These are phyloP conservation scores for Peronospora belbahrii DNA, from an alignment of 352 stramenopile genomes.

Conservation along the genomic window DNA sequence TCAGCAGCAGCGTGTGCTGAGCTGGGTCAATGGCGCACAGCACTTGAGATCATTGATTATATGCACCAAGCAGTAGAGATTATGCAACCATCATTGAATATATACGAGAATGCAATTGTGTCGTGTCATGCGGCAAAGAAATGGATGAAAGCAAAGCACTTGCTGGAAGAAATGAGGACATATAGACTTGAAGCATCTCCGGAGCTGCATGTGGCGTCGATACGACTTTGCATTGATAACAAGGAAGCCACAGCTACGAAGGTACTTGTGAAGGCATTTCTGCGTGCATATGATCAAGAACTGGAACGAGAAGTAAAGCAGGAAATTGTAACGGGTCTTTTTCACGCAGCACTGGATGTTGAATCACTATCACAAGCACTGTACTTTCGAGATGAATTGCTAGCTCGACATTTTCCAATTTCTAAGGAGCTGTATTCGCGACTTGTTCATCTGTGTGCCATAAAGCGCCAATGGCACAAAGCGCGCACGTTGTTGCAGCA, in stretches of 20 bases:
- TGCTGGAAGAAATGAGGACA: conserved; percentile 53
- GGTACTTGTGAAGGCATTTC: conserved; percentile 36
- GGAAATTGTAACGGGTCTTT: conserved; percentile 33
- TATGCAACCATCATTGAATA: conserved; percentile 56
- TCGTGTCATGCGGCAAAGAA: conserved; percentile 45
- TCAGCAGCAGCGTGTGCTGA: conserved; percentile 46
- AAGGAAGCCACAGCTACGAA: conserved; percentile 49
- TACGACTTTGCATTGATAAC: conserved; percentile 41
- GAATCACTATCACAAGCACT: conserved; percentile 44
- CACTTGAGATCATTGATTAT: conserved; percentile 53
- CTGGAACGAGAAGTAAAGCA: conserved; percentile 30
- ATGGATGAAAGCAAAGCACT: conserved; percentile 64
- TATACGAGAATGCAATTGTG: conserved; percentile 67
- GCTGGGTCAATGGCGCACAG: conserved; percentile 44
- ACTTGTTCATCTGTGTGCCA: conserved; percentile 41
- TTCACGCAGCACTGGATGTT: conserved; percentile 33
- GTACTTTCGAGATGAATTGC: conserved; percentile 51
- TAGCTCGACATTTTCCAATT: conserved; percentile 22
- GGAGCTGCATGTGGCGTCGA: conserved; percentile 41
- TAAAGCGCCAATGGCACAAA: conserved; percentile 47
- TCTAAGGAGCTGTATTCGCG: conserved; percentile 32
- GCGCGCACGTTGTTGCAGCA: conserved; percentile 44
- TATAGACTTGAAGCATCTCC: conserved; percentile 46
- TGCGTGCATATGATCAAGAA: conserved; percentile 33
- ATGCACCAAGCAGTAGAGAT: conserved; percentile 63